A percentile compares a stretch with the other conserved stretches of the same genome.
Evolutionary conservation across 1,139 yeast species (phyloP).

Genomic region (Debaryomyces robertsiae): DNA sequence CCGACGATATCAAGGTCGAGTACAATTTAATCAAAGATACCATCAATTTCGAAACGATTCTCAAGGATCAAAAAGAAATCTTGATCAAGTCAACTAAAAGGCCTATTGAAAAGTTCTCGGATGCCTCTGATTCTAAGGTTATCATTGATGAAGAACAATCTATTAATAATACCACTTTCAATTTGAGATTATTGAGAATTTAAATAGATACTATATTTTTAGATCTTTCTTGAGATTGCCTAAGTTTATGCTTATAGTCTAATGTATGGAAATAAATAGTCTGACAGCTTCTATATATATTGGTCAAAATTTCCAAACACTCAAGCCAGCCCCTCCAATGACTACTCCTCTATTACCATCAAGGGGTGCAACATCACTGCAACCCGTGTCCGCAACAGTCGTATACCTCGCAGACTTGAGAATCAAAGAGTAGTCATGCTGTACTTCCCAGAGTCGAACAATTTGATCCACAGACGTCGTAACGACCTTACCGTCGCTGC

Average conservation of each 20-base stretch:
- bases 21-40: constrained; percentile 73
- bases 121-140: constrained; percentile 41
- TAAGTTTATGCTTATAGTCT: no score
- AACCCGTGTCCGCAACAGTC: constrained; percentile 90
- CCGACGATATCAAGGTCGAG: constrained; percentile 92
- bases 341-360: constrained; percentile 34
- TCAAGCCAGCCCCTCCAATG: constrained; percentile 74
- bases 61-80: constrained; percentile 65
- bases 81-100: constrained; percentile 77
- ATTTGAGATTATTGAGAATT: constrained; percentile 73
- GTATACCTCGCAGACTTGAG: constrained; percentile 58
- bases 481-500: constrained; percentile 29
- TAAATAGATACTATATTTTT: constrained; percentile 23
- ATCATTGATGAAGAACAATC: constrained; percentile 89
- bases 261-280: no score
- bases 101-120: constrained; percentile 49
- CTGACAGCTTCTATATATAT: constrained; percentile 3
- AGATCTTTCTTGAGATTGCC: constrained; percentile 8
- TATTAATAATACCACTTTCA: constrained; percentile 83
- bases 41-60: constrained; percentile 64
- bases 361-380: constrained; percentile 46
- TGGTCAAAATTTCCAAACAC: constrained; percentile 44
- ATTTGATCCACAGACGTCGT: constrained; percentile 81
- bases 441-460: constrained; percentile 61
- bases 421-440: constrained; percentile 27